Evolutionary conservation across 495 filamentous ascomycete species (phyloP).

Genomic region (Glonium stellatum): DNA sequence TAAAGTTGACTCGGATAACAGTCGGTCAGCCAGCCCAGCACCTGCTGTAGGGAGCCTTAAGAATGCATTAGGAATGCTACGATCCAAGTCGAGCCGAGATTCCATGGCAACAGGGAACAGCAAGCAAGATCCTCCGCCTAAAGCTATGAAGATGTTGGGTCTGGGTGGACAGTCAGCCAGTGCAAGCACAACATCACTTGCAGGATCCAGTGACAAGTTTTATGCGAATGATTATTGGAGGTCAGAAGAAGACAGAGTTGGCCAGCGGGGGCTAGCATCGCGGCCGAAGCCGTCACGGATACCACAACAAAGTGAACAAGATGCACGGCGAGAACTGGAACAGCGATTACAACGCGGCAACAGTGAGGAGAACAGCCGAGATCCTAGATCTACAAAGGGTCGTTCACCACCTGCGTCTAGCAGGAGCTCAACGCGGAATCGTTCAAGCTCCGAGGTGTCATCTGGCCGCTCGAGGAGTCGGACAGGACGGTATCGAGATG

Average conservation of each 20-base stretch:
- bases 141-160: constrained; percentile 67
- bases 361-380: constrained; percentile 18
- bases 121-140: constrained; percentile 43
- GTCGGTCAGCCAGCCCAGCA: constrained; percentile 48
- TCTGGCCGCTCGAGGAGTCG: constrained; percentile 35
- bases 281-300: constrained; percentile 38
- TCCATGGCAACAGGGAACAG: constrained; percentile 41
- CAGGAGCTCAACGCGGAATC: constrained; percentile 29
- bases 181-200: constrained; percentile 44
- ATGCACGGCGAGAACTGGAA: constrained; percentile 29
- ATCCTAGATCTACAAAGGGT: constrained; percentile 16
- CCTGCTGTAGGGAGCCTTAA: constrained; percentile 33
- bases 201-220: constrained; percentile 8
- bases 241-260: constrained; percentile 42
- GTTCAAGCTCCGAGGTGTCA: constrained; percentile 38
- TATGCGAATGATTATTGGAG: constrained; percentile 41
- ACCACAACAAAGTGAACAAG: constrained; percentile 29
- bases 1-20: constrained; percentile 57
- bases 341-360: constrained; percentile 13
- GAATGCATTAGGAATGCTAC: constrained; percentile 62
- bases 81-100: constrained; percentile 58
- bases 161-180: constrained; percentile 40
- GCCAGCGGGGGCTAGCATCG: constrained; percentile 23
- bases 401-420: constrained; percentile 27
- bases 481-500: constrained; percentile 36